Evolutionary conservation across 257 asterid genomes (phyloP), one percentile per base, ranked within the genome.

Genomic region (Solanum sitiens): DNA sequence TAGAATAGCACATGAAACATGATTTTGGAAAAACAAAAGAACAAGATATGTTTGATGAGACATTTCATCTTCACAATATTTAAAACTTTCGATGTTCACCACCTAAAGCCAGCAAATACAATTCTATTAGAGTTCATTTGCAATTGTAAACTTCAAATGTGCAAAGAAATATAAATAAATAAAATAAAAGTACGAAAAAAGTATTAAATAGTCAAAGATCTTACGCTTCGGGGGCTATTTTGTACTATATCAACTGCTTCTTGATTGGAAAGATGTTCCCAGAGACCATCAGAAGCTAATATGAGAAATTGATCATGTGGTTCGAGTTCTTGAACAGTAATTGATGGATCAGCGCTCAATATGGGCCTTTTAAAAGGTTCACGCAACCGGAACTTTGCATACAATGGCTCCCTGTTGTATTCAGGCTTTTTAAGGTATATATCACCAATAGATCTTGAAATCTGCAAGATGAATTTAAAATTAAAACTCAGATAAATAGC

Each of bases 251-350:
- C 92, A 86, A 89, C 92, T 11, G 94, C 94, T 68, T 92, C 94
- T 87, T 92, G 93, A 86, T 92, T 92, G 91, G 86, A 87, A 44
- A 92, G 92, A 88, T 92, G 94, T 83, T 92, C 94, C 94, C 94
- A 92, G n/a, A 85, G 87, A 67, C 87, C 87, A 67, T 85, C 87
- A 6, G 87, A 85, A 40, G 87, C 87, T 40, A 85, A 85, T 85
- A 85, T 68, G 47, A 85, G 82, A 85, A 85, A 85, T 25, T 85
- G 87, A 85, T 85, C 87, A 39, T 42, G 82, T 50, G 61, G 87
- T 25, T 68, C 87, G 8, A 85, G 76, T 85, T 85, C 82, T 65
- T 85, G 87, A 68, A 67, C 87, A 10, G 79, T 65, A 42, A 85
- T 85, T 68, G 87, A 85, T 42, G 87, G 87, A 68, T 85, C 87